phyloP scores from a whole-genome alignment of 1,139 yeast genomes.

The Waltiozyma sp. region DNA sequence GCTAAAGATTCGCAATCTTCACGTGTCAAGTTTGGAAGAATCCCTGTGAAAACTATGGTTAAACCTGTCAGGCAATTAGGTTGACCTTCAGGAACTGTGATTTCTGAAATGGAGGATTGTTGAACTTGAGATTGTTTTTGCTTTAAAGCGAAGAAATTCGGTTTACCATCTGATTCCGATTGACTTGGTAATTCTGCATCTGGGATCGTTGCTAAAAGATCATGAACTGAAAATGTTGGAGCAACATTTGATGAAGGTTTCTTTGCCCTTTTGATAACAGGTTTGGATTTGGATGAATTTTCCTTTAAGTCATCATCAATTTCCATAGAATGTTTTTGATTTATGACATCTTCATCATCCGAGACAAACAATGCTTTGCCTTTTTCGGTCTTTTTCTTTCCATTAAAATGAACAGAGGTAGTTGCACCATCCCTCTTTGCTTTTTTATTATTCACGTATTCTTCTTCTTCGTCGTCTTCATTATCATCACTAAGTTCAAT shows the following conservation, averaged over 20 bases:
- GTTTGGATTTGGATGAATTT: background rate
- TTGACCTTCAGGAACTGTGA: constrained; percentile 60
- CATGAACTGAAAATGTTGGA: constrained; percentile 31
- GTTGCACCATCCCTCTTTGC: no score
- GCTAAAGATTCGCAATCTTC: constrained; percentile 68
- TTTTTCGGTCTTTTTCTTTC: background rate
- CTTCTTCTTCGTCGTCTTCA: no score
- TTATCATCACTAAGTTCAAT: background rate
- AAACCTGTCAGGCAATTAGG: constrained; percentile 79
- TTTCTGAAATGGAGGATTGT: background rate
- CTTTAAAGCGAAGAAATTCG: constrained; percentile 26
- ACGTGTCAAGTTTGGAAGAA: constrained; percentile 69
- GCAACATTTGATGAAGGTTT: background rate
- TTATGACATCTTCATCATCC: background rate
- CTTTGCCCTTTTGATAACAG: no score
- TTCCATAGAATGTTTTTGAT: background rate
- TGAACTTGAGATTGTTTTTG: constrained; percentile 8
- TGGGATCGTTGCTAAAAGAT: constrained; percentile 48
- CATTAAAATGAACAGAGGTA: background rate
- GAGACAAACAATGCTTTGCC: background rate
- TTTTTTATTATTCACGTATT: no score
- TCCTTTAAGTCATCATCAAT: background rate
- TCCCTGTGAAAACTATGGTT: constrained; percentile 90
- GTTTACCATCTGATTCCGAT: constrained; percentile 35
- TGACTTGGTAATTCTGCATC: constrained; percentile 56